Conservation (phyloP, 2,329 filamentous ascomycete species). For the Elsinoe australis region DNA sequence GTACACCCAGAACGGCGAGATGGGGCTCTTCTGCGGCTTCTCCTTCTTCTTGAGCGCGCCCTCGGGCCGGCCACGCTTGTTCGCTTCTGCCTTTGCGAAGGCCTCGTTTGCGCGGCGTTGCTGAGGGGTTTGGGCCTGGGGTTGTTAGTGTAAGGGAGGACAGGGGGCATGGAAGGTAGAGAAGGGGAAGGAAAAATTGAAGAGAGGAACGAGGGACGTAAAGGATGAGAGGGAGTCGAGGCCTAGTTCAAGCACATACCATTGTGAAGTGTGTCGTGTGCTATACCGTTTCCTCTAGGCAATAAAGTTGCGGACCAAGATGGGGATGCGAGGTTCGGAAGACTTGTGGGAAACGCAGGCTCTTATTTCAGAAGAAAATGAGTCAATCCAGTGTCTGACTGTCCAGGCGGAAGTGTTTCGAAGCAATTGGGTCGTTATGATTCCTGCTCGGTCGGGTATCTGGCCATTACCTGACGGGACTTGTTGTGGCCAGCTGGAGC, state of each 20-base stretch:
- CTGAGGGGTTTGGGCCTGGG: slow-evolving; percentile 72
- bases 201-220: too few relatives aligned
- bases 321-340: too few relatives aligned
- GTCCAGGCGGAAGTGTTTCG: not conserved
- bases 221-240: too few relatives aligned
- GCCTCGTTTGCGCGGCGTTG: slow-evolving; percentile 74
- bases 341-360: not conserved
- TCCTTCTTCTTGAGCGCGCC: slow-evolving; percentile 37
- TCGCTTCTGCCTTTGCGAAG: slow-evolving; percentile 65
- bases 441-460: not conserved
- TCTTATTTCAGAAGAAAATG: not conserved
- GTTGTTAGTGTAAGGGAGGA: not conserved
- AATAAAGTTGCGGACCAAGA: too few relatives aligned
- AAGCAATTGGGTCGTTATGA: not conserved
- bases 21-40: slow-evolving; percentile 36
- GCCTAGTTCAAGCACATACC: too few relatives aligned
- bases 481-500: slow-evolving; percentile 8
- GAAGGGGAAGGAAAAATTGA: not conserved
- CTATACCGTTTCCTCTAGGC: too few relatives aligned
- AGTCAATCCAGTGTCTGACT: slow-evolving; percentile 3
- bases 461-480: not conserved
- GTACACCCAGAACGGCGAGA: slow-evolving; percentile 51
- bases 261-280: too few relatives aligned
- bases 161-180: not conserved
- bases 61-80: slow-evolving; percentile 61